Evolutionary conservation across 371 early-diverging fungal species (phyloP).

Genomic region (Fennellomyces sp.): DNA sequence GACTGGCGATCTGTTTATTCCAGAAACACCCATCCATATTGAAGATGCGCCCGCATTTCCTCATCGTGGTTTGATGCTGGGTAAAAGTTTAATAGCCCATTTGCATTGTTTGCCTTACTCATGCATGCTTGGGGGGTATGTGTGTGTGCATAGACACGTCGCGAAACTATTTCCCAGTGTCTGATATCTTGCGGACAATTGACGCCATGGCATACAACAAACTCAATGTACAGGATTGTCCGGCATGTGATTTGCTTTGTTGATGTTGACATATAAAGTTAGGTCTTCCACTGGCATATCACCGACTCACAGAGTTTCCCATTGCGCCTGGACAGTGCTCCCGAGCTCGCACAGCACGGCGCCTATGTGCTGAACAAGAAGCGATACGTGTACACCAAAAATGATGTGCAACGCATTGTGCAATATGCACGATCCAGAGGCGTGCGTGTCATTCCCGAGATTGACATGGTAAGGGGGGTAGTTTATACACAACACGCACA

Average conservation of each 20-base stretch:
- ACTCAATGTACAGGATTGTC: slow-evolving; percentile 42
- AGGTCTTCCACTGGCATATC: slow-evolving; percentile 81
- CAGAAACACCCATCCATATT: slow-evolving; percentile 65
- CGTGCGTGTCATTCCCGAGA: slow-evolving; percentile 72
- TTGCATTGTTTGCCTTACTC: neutral
- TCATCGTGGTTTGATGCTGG: slow-evolving; percentile 76
- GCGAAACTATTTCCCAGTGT: slow-evolving; percentile 75
- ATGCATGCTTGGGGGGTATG: neutral
- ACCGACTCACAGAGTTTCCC: slow-evolving; percentile 77
- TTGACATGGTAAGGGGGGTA: slow-evolving; percentile 68
- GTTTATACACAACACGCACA: neutral
- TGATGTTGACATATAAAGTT: neutral
- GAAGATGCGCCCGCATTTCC: slow-evolving; percentile 67
- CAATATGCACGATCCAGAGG: slow-evolving; percentile 60
- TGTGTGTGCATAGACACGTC: slow-evolving; percentile 59
- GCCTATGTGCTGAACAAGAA: slow-evolving; percentile 47
- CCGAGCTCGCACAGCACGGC: slow-evolving; percentile 66
- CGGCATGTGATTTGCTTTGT: neutral
- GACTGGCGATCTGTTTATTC: slow-evolving; percentile 33
- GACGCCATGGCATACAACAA: slow-evolving; percentile 63
- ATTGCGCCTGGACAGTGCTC: slow-evolving; percentile 46
- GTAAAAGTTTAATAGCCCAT: slow-evolving; percentile 12
- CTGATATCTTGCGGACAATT: slow-evolving; percentile 56
- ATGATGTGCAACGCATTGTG: slow-evolving; percentile 62
- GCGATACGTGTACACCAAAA: slow-evolving; percentile 61